Evolutionary conservation across 192 early-diverging fungal species (phyloP).

Genomic region (Gonapodya sp.): DNA sequence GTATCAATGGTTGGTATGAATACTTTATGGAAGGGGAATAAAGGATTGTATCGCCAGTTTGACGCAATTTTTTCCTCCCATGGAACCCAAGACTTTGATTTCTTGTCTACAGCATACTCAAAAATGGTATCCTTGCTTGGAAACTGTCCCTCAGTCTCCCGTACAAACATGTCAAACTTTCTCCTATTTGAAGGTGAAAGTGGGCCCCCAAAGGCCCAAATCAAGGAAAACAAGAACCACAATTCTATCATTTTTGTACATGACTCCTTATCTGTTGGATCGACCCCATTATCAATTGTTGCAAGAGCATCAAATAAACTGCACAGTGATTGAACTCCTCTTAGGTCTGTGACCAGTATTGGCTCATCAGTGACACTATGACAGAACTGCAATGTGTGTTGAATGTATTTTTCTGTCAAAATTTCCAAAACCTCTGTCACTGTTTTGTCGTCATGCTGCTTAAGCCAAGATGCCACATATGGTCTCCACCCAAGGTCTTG

Average conservation of each 20-base stretch:
- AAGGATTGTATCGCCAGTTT: constrained; percentile 37
- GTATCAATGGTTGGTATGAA: constrained; percentile 58
- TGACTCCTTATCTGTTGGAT: constrained; percentile 58
- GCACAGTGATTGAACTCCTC: constrained; percentile 44
- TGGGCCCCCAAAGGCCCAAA: constrained; percentile 56
- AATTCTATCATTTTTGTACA: constrained; percentile 40
- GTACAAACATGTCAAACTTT: constrained; percentile 46
- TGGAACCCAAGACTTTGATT: constrained; percentile 43
- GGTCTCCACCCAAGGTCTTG: constrained; percentile 58
- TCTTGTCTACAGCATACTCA: constrained; percentile 50
- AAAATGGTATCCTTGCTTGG: constrained; percentile 47
- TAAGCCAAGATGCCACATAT: constrained; percentile 56
- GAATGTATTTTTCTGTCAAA: constrained; percentile 50
- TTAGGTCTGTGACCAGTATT: constrained; percentile 50
- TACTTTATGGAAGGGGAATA: constrained; percentile 41
- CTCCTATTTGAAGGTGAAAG: constrained; percentile 46
- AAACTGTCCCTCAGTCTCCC: constrained; percentile 48
- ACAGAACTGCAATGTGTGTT: constrained; percentile 36
- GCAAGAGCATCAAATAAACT: constrained; percentile 51
- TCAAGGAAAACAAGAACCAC: constrained; percentile 55
- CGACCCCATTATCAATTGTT: constrained; percentile 45
- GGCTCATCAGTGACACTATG: constrained; percentile 45
- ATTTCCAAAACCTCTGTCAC: constrained; percentile 45
- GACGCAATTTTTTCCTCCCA: constrained; percentile 49
- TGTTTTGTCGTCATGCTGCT: constrained; percentile 44